phyloP scores from a whole-genome alignment of 495 filamentous ascomycete genomes.

The Daldinia bambusicola region DNA sequence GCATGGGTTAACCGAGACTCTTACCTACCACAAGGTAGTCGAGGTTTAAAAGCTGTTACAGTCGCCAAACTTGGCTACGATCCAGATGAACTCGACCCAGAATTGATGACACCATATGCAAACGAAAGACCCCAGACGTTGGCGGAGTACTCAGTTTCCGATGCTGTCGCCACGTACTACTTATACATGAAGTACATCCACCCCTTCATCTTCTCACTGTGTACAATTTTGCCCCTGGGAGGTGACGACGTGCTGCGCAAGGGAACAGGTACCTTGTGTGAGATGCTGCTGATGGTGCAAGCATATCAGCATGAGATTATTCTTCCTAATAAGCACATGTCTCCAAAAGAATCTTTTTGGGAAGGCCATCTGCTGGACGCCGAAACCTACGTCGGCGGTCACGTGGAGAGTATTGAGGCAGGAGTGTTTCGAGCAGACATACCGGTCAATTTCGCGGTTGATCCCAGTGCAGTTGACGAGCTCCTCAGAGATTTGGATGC shows the following conservation, averaged over 20 bases:
- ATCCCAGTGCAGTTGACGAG: conserved; percentile 88
- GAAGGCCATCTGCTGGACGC: conserved; percentile 96
- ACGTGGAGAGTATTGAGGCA: conserved; percentile 99
- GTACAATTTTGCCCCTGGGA: conserved; percentile 93
- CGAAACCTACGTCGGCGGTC: conserved; percentile 97
- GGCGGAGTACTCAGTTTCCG: conserved; percentile 98
- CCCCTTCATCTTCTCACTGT: conserved; percentile 98
- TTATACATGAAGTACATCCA: conserved; percentile 99
- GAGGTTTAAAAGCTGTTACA: conserved; percentile 97
- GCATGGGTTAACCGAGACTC: conserved; percentile 99
- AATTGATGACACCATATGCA: conserved; percentile 96
- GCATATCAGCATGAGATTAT: conserved; percentile 93
- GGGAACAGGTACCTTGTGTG: conserved; percentile 96
- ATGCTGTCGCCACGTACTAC: conserved; percentile 98
- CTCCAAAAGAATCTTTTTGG: conserved; percentile 91
- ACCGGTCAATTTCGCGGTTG: conserved; percentile 88
- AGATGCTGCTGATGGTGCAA: conserved; percentile 99
- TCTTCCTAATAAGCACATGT: conserved; percentile 94
- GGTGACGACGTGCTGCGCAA: conserved; percentile 94
- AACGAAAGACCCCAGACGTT: conserved; percentile 91
- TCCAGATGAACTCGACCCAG: conserved; percentile 96
- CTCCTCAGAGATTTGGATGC: conserved; percentile 87
- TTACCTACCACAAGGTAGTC: conserved; percentile 96
- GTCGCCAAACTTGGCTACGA: conserved; percentile 98
- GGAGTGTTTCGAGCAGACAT: conserved; percentile 97